Conservation (phyloP, 2,329 filamentous ascomycete species). For the Fusarium marasasianum region DNA sequence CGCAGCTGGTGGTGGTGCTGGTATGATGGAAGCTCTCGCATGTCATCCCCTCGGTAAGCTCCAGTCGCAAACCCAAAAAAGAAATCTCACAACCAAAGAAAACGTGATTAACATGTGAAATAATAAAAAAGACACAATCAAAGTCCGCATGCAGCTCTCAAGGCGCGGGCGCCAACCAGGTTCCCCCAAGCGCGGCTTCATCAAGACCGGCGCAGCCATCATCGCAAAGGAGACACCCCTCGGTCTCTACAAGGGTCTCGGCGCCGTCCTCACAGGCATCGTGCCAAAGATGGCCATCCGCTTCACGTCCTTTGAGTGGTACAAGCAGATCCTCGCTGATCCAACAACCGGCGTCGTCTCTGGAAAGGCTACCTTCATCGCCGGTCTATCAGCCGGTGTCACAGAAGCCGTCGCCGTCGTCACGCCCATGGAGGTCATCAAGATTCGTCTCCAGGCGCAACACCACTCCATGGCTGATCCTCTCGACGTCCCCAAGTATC, state of each 20-base stretch:
- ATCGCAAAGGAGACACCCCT: constrained; percentile 89
- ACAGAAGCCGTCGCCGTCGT: constrained; percentile 97
- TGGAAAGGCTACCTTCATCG: constrained; percentile 74
- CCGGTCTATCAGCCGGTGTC: constrained; percentile 90
- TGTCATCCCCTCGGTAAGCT: constrained; percentile 89
- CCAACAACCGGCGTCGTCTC: constrained; percentile 72
- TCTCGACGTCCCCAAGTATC: constrained; percentile 95
- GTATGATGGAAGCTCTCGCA: constrained; percentile 98
- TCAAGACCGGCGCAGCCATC: constrained; percentile 86
- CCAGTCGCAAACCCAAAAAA: constrained; percentile 1
- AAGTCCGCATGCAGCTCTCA: constrained; percentile 99
- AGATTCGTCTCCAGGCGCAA: constrained; percentile 97
- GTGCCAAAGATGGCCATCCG: constrained; percentile 99
- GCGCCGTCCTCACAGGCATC: constrained; percentile 94
- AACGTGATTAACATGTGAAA: constrained; percentile 2
- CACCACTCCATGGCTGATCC: constrained; percentile 98
- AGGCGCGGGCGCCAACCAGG: constrained; percentile 84
- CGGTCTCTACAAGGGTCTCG: constrained; percentile 97
- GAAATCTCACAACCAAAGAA: background rate
- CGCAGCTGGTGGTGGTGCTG: constrained; percentile 91
- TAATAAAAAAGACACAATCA: constrained; percentile 79
- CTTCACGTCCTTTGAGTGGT: constrained; percentile 96
- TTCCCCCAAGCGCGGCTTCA: constrained; percentile 86
- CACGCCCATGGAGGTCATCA: constrained; percentile 98
- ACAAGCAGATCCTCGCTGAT: constrained; percentile 85